Percentiles rank a stretch among this genome's conserved stretches.
Evolutionary conservation across 1,284 basidiomycete species (phyloP).

Genomic region (Ceratobasidium sp.): DNA sequence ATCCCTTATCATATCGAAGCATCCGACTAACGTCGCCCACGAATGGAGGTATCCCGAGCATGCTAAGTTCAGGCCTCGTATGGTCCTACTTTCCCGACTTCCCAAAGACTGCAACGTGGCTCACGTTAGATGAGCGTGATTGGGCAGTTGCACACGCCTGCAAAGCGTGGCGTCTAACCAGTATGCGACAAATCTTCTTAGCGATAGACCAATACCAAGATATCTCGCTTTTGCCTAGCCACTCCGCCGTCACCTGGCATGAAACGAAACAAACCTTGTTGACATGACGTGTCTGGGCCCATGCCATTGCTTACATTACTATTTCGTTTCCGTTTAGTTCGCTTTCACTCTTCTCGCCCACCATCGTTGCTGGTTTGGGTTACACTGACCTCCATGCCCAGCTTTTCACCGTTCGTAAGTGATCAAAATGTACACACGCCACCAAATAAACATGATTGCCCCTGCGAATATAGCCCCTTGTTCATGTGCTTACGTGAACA

Average conservation of each 20-base stretch:
- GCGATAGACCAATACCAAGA: background rate
- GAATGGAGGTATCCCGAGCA: slow-evolving; percentile 14
- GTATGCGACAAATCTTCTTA: no score
- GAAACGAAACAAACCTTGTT: slow-evolving; percentile 19
- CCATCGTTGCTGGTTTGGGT: slow-evolving; percentile 55
- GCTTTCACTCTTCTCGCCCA: slow-evolving; percentile 52
- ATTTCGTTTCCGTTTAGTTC: slow-evolving; percentile 52
- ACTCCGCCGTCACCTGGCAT: slow-evolving; percentile 10
- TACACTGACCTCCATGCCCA: slow-evolving; percentile 58
- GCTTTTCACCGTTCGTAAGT: slow-evolving; percentile 64
- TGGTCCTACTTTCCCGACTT: slow-evolving; percentile 56
- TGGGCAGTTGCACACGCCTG: slow-evolving; percentile 48
- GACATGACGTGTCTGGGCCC: slow-evolving; percentile 18
- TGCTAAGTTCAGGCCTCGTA: slow-evolving; percentile 50
- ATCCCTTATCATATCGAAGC: slow-evolving; percentile 47
- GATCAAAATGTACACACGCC: no score
- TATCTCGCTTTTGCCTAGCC: background rate
- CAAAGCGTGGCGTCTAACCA: slow-evolving; percentile 46
- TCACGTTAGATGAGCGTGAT: slow-evolving; percentile 49
- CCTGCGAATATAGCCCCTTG: slow-evolving; percentile 29
- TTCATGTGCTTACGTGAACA: slow-evolving; percentile 52
- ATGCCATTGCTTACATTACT: slow-evolving; percentile 49
- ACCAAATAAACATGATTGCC: no score
- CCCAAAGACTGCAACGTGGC: slow-evolving; percentile 55
- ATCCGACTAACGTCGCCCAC: background rate